Base-by-base conservation (phyloP, 2,329 filamentous ascomycete species). In the Fusarium solani-melongenae region DNA sequence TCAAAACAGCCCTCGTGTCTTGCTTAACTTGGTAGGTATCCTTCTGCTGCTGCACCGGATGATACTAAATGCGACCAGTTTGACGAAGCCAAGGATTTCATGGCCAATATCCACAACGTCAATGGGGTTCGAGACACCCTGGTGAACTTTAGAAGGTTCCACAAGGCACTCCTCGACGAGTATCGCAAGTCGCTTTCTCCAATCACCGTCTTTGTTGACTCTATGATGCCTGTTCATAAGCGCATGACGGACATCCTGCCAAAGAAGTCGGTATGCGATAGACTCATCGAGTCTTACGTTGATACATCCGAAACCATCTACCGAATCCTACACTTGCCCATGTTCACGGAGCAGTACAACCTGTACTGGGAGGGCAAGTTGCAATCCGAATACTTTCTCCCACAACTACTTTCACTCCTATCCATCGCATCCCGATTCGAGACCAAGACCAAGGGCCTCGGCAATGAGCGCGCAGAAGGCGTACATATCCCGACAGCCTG, bases 241-340 rank as follows among this genome's bases (percentile, higher is more conserved):
- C 86, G 88, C 55, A 90, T 90, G 88, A 84, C 83, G 33, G 88
- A 90, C 66, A 88, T 90, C 15, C 75, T 90, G 20, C 88, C 88
- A 1, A 85, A 83, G 34, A 87, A 84, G 75, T 66, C 80, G 1
- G 84, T 88, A 10, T 90, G 88, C 78, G 87, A 89, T 72, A 83
- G 84, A 15, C 82, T 90, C 5, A 73, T 90, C 4, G 79, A 83
- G 9, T 80, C 84, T 2, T 90, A 89, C 71, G 81, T 89, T 61
- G 83, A 83, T 39, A 84, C 85, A 2, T 86, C 86, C 11, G 88
- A 90, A 73, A 86, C 84, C 5, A 83, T 89, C 11, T 89, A 88
- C 69, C 85, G 88, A 34, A 84, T 89, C 33, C 78, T 90, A 4
- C 88, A 90, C 72, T 78, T 87, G 1, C 87, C 87, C 2, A 84